A percentile compares a stretch with the other conserved stretches of the same genome.
Evolutionary conservation across 2,329 filamentous ascomycete genomes (phyloP).

Genomic region (Colletotrichum liriopes): DNA sequence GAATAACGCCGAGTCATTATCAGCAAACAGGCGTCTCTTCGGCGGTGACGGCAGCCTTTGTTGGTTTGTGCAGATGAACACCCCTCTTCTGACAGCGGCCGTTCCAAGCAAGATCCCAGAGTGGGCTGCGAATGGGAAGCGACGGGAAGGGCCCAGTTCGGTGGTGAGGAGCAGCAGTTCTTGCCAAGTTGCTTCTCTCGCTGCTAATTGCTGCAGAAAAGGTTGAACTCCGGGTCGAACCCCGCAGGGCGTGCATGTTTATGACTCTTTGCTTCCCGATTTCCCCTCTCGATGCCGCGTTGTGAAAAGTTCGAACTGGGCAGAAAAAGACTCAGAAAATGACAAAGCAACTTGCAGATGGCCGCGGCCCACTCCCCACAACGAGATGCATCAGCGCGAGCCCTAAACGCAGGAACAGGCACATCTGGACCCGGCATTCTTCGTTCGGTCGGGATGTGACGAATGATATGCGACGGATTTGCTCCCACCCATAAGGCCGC

Average conservation of each 20-base stretch:
- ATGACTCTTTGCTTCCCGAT: slow-evolving; percentile 27
- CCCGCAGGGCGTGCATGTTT: slow-evolving; percentile 23
- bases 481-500: slow-evolving; percentile 24
- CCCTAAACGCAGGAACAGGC: slow-evolving; percentile 43
- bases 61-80: slow-evolving; percentile 32
- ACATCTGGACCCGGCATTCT: slow-evolving; percentile 33
- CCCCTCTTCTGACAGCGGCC: slow-evolving; percentile 29
- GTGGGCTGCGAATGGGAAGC: slow-evolving; percentile 34
- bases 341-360: slow-evolving; percentile 34
- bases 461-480: slow-evolving; percentile 40
- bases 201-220: slow-evolving; percentile 28
- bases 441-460: slow-evolving; percentile 37
- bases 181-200: slow-evolving; percentile 25
- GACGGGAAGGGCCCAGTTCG: slow-evolving; percentile 17
- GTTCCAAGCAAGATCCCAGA: slow-evolving; percentile 36
- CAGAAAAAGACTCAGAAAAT: slow-evolving; percentile 36
- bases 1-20: slow-evolving; percentile 28
- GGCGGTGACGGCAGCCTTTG: background rate
- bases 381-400: slow-evolving; percentile 32
- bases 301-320: slow-evolving; percentile 7
- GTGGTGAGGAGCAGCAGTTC: slow-evolving; percentile 2
- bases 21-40: slow-evolving; percentile 15
- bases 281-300: slow-evolving; percentile 6
- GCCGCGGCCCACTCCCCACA: slow-evolving; percentile 17
- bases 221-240: slow-evolving; percentile 23